Evolutionary conservation across 2,329 filamentous ascomycete species (phyloP).

Genomic region (Hypoxylon sp.): DNA sequence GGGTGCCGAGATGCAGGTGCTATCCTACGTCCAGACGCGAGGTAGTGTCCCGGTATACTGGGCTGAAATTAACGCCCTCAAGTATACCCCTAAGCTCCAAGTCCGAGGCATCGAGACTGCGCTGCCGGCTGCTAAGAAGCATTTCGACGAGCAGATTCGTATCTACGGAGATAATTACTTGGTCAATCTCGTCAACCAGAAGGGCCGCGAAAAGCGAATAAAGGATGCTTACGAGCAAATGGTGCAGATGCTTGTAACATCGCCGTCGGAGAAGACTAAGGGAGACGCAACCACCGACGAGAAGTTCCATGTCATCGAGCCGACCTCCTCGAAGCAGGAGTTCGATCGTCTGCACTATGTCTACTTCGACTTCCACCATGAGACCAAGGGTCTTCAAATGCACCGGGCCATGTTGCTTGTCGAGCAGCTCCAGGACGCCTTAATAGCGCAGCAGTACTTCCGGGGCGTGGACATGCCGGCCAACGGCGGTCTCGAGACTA

Average conservation of each 20-base stretch:
- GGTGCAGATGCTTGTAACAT: conserved; percentile 78
- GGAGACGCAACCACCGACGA: conserved; percentile 76
- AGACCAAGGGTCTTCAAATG: conserved; percentile 95
- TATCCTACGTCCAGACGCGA: conserved; percentile 96
- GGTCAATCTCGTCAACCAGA: conserved; percentile 97
- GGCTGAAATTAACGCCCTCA: conserved; percentile 93
- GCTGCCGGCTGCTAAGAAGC: conserved; percentile 79
- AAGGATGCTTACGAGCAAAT: conserved; percentile 96
- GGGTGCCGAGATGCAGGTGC: conserved; percentile 83
- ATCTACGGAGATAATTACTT: conserved; percentile 97
- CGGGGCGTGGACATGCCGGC: conserved; percentile 88
- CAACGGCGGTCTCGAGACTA: conserved; percentile 80
- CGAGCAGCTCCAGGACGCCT: conserved; percentile 80
- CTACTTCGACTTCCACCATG: conserved; percentile 98
- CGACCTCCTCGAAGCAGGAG: conserved; percentile 64
- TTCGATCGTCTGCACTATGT: conserved; percentile 93
- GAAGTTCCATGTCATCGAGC: conserved; percentile 83
- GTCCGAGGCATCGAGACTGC: conserved; percentile 87
- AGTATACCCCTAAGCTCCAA: conserved; percentile 91
- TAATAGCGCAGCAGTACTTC: conserved; percentile 89
- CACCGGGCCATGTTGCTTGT: conserved; percentile 89
- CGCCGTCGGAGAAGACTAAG: conserved; percentile 73
- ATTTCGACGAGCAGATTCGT: conserved; percentile 93
- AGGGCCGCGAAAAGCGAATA: conserved; percentile 86
- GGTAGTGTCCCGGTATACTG: conserved; percentile 96